These are phyloP conservation scores for Iris macrosiphon DNA, from an alignment of 106 monocot genomes.

Conservation along the genomic window DNA sequence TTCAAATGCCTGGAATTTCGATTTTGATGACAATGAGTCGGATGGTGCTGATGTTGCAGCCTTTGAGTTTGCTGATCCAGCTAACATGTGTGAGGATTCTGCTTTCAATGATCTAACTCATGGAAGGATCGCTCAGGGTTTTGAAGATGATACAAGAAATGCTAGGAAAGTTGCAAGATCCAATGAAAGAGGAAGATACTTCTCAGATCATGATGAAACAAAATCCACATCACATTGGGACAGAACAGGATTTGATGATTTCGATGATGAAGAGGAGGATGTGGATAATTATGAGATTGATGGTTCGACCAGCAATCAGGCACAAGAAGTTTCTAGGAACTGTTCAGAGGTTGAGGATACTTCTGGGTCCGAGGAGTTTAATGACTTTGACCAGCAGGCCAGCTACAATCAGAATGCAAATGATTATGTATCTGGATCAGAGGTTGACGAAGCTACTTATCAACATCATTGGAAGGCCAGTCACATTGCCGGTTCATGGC, in stretches of 20 bases:
- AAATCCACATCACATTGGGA: constrained; percentile 5
- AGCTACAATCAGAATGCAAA: constrained; percentile 11
- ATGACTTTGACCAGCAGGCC: constrained; percentile 14
- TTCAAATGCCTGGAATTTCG: constrained; percentile 92
- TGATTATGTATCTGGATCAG: constrained; percentile 17
- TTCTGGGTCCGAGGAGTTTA: constrained; percentile 50
- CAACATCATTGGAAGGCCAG: constrained; percentile 29
- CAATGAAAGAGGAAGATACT: constrained; percentile 19
- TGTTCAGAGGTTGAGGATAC: constrained; percentile 51
- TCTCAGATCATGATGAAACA: constrained; percentile 26
- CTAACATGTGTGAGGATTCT: constrained; percentile 18
- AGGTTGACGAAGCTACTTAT: constrained; percentile 28
- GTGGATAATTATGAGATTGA: constrained; percentile 83
- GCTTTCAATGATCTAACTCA: constrained; percentile 10
- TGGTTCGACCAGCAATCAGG: constrained; percentile 9
- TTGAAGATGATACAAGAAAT: constrained; percentile 17
- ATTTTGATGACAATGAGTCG: constrained; percentile 97
- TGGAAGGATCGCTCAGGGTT: constrained; percentile 15
- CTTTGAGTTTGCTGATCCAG: constrained; percentile 91
- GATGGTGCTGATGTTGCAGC: constrained; percentile 99
- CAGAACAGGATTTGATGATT: constrained; percentile 79
- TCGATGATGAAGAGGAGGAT: constrained; percentile 94
- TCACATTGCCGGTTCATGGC: constrained; percentile 20
- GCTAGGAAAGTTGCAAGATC: background rate
- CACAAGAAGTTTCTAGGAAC: constrained; percentile 27